Percentiles rank a stretch among this genome's conserved stretches.
Evolutionary conservation across 106 monocot genomes (phyloP).

Genomic region (Dendrobium huoshanense): DNA sequence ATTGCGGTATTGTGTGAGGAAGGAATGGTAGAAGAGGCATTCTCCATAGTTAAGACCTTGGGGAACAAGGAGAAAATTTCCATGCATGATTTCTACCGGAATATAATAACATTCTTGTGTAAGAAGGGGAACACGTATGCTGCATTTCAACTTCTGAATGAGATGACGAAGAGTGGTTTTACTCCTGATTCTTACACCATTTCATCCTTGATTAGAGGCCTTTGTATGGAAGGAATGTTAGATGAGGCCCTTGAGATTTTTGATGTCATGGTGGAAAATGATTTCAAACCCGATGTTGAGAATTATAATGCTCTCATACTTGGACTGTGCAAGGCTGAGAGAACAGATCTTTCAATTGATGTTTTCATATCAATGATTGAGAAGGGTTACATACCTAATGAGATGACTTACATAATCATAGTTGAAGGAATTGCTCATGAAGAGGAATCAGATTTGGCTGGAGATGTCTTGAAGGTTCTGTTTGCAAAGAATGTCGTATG

Average conservation of each 20-base stretch:
- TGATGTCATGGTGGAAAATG: conserved; percentile 74
- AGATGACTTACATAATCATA: conserved; percentile 70
- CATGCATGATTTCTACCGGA: conserved; percentile 61
- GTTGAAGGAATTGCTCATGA: conserved; percentile 87
- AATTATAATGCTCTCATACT: conserved; percentile 84
- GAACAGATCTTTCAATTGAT: conserved; percentile 70
- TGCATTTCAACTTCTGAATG: conserved; percentile 62
- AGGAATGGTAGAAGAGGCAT: conserved; percentile 55
- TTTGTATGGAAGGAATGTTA: conserved; percentile 84
- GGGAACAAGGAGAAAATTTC: conserved; percentile 35
- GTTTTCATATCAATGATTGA: conserved; percentile 57
- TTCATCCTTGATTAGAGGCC: conserved; percentile 69
- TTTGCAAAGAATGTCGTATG: conserved; percentile 33
- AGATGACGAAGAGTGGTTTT: conserved; percentile 62
- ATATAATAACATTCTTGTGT: conserved; percentile 60
- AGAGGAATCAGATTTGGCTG: conserved; percentile 57
- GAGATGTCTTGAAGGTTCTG: conserved; percentile 58
- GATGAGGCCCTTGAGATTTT: conserved; percentile 72
- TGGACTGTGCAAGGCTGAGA: conserved; percentile 73
- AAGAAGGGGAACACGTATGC: conserved; percentile 73
- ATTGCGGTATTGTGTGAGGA: conserved; percentile 62
- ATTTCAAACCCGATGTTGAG: conserved; percentile 45
- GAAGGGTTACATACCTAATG: conserved; percentile 63
- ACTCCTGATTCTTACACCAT: conserved; percentile 64
- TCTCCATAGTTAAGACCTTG: conserved; percentile 46